Percentiles rank a stretch among this genome's conserved stretches.
Conservation (phyloP, 1,284 basidiomycete species). For the Malassezia yamatoensis region DNA sequence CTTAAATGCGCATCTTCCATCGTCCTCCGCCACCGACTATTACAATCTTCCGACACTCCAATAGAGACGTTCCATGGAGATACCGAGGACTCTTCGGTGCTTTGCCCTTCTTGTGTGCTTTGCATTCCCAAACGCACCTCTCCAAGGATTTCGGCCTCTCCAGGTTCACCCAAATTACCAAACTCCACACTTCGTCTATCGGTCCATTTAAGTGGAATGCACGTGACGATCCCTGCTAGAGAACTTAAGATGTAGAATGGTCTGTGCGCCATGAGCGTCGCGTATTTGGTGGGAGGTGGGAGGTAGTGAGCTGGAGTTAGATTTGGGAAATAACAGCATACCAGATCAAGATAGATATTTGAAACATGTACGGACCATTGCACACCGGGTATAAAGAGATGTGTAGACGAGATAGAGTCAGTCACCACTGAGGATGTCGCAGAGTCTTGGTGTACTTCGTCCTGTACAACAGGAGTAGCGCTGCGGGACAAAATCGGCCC, state of each 20-base stretch:
- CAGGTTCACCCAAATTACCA: no score
- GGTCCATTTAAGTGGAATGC: no score
- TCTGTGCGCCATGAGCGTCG: no score
- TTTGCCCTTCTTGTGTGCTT: background rate
- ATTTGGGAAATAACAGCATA: background rate
- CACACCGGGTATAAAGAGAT: background rate
- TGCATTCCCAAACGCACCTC: no score
- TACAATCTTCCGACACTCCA: conserved; percentile 74
- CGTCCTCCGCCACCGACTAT: conserved; percentile 72
- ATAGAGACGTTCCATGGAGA: background rate
- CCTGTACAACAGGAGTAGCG: background rate
- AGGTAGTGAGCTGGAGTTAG: no score
- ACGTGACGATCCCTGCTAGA: no score
- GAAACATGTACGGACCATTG: conserved; percentile 10
- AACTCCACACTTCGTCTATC: no score
- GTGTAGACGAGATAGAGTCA: background rate
- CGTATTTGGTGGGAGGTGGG: no score
- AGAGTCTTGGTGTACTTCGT: background rate
- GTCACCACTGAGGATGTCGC: background rate
- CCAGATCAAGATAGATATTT: conserved; percentile 1
- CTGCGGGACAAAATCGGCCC: background rate
- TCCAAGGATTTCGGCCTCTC: no score
- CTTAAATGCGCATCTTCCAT: conserved; percentile 99
- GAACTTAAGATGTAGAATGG: no score
- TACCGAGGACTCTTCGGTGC: background rate